These are phyloP conservation scores for Sporothrix phasma DNA, from an alignment of 2,329 filamentous ascomycete genomes.

Conservation along the genomic window DNA sequence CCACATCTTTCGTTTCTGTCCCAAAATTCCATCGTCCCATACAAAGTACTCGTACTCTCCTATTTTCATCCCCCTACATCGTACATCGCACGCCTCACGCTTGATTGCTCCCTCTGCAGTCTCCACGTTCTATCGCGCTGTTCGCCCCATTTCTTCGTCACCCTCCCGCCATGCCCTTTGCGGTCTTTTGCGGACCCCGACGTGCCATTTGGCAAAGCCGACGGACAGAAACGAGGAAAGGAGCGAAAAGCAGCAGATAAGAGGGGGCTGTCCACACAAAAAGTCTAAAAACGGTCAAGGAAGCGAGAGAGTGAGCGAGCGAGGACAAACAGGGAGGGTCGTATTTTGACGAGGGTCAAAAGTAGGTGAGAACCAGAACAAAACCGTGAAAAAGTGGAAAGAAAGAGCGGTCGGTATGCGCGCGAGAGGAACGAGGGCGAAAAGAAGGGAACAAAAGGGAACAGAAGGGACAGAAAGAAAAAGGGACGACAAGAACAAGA, in stretches of 20 bases:
- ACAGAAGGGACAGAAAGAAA: not conserved
- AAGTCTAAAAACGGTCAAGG: not conserved
- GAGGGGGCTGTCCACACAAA: not conserved
- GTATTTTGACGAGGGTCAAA: not conserved
- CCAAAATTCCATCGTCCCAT: too few species aligned
- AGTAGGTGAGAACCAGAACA: conserved; percentile 2
- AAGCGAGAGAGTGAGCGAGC: not conserved
- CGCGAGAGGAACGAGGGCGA: not conserved
- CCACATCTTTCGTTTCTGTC: not conserved
- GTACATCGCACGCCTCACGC: too few species aligned
- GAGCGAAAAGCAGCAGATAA: too few species aligned
- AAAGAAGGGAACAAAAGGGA: not conserved
- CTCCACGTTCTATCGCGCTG: not conserved
- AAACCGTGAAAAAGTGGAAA: not conserved
- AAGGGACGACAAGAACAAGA: not conserved
- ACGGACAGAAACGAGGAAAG: not conserved
- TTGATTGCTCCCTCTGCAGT: not conserved
- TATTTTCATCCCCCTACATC: not conserved
- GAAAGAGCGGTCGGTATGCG: conserved; percentile 9
- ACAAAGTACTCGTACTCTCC: not conserved
- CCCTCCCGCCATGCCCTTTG: conserved; percentile 12
- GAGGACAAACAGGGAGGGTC: not conserved
- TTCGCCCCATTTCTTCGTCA: not conserved
- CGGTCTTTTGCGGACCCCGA: conserved; percentile 9
- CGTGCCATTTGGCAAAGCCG: conserved; percentile 1